A percentile compares a stretch with the other conserved stretches of the same genome.
phyloP scores from a whole-genome alignment of 2,329 filamentous ascomycete species.

The Fusarium phyllophilum region DNA sequence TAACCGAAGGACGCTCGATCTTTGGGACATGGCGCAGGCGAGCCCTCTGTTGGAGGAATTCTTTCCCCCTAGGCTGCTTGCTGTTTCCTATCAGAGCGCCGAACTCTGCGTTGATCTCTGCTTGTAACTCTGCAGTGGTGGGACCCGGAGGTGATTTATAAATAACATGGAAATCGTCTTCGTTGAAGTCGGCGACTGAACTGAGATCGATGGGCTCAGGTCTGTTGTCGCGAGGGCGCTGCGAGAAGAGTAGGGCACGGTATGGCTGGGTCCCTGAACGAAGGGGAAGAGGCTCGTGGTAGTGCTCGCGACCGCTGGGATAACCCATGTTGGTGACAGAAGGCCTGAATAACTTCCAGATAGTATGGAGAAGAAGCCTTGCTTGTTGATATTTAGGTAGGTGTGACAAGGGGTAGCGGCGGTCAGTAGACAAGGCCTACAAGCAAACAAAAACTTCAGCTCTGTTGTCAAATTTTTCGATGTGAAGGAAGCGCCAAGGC shows the following conservation, averaged over 20 bases:
- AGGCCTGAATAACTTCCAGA: background rate
- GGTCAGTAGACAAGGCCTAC: background rate
- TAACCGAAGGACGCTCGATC: background rate
- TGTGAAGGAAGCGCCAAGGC: background rate
- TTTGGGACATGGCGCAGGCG: background rate
- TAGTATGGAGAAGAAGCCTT: too few relatives aligned
- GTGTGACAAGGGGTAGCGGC: background rate
- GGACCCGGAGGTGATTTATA: background rate
- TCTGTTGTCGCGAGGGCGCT: background rate
- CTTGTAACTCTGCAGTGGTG: background rate
- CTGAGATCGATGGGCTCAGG: slow-evolving; percentile 2
- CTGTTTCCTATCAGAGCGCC: background rate
- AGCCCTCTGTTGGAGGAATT: background rate
- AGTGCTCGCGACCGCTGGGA: background rate
- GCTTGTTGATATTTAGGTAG: background rate
- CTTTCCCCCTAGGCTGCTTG: too few relatives aligned
- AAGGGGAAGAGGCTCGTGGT: slow-evolving; percentile 15
- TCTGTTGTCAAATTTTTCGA: background rate
- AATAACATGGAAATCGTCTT: background rate
- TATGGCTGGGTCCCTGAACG: background rate
- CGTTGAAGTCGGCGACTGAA: background rate
- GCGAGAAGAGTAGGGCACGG: background rate
- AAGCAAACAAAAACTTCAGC: background rate
- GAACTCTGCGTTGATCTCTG: background rate
- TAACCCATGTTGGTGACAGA: background rate